phyloP scores from a whole-genome alignment of 1,139 yeast species.

The Geotrichum cucujoidarum region DNA sequence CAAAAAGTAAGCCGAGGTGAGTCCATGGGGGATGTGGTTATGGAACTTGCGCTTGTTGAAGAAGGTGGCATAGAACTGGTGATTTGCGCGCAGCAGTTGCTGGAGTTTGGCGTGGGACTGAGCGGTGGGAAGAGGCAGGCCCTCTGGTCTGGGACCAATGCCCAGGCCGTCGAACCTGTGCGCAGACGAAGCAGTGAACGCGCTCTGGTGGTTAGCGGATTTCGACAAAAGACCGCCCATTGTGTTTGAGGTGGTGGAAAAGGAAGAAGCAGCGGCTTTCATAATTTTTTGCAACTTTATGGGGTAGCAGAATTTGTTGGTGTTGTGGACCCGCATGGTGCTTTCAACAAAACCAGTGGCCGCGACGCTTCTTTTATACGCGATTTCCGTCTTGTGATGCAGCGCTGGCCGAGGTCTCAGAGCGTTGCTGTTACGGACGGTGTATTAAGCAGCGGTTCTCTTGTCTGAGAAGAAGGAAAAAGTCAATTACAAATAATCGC shows the following conservation, averaged over 20 bases:
- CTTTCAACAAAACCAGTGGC: no score
- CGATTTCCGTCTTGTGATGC: no score
- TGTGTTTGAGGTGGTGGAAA: neutral
- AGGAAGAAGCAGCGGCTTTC: no score
- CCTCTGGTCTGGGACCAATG: conserved; percentile 18
- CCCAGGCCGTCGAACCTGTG: conserved; percentile 23
- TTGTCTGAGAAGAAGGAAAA: no score
- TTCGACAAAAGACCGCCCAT: conserved; percentile 14
- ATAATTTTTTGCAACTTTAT: no score
- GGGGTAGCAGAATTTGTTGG: no score
- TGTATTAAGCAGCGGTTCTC: no score
- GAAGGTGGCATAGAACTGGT: conserved; percentile 31
- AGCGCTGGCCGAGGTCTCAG: no score
- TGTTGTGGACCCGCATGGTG: no score
- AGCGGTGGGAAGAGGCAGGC: conserved; percentile 23
- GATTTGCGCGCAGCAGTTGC: conserved; percentile 33
- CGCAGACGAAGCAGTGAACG: neutral
- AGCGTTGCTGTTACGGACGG: no score
- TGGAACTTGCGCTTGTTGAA: conserved; percentile 32
- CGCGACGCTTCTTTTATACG: no score
- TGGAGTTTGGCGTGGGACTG: conserved; percentile 25
- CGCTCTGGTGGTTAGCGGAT: conserved; percentile 2
- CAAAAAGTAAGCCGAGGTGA: conserved; percentile 25
- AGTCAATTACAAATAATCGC: neutral
- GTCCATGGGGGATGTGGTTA: conserved; percentile 33